Evolutionary conservation across 2,329 filamentous ascomycete genomes (phyloP), one percentile per base, ranked within the genome.

Genomic region (Venturia effusa): DNA sequence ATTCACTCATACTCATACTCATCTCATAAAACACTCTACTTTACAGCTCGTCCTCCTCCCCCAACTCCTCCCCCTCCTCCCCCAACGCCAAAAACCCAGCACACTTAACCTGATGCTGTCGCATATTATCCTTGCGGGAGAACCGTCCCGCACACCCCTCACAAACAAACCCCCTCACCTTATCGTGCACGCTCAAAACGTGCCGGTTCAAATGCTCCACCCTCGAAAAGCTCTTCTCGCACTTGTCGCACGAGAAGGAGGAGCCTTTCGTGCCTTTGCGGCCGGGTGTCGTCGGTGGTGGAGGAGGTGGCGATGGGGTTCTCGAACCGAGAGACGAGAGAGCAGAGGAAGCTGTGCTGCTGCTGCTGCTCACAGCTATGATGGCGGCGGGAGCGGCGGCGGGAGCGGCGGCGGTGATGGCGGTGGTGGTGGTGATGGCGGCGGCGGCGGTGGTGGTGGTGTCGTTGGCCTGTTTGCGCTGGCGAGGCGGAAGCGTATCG

Each of bases 101-200:
- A 61, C 59, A 61, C 32, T 61, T 61, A 34, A 34, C 32, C 59
- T 61, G 37, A 61, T 61, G 59, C 34, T 61, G 59, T 37, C 34
- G 41, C 37, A 40, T 41, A 40, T 61, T 61, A 24, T 61, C 59
- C 34, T 40, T 41, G 15, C 59, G 8, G 15, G 37, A 40, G 27
- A 61, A 61, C 34, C 15, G 2, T 1, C 17, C 27, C n/a, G n/a
- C n/a, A 45, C 59, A 61, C 37, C 59, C 59, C 11, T n/a, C 22
- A 45, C 34, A 61, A 30, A 30, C 37, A 61, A 30, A 27, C 37
- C 6, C 32, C 37, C 11, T 45, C 15, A 13, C 7, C 59, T 61
- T 61, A 1, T 61, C 59, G 22, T 61, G 59, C n/a, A 61, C 40
- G 10, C 37, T 41, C n/a, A 37, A 8, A 13, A 61, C 34, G 17